A percentile compares a stretch with the other conserved stretches of the same genome.
Conservation (phyloP, 1,284 basidiomycete species). For the Malassezia equina region DNA sequence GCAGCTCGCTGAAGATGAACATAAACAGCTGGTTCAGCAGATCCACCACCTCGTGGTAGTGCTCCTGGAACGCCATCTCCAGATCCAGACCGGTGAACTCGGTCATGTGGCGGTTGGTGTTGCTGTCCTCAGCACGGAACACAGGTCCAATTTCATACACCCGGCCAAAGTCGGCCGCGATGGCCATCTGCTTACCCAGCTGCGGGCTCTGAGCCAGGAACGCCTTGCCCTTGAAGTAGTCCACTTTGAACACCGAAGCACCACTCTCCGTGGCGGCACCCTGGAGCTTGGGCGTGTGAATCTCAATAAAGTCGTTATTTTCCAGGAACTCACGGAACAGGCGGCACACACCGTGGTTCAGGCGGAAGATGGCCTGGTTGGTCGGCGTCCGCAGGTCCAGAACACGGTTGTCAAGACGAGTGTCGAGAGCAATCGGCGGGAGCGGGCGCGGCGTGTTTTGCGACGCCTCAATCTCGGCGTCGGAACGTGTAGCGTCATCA, state of each 20-base stretch:
- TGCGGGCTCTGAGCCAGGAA: conserved; percentile 95
- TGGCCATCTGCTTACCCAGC: conserved; percentile 97
- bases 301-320: conserved; percentile 72
- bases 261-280: conserved; percentile 94
- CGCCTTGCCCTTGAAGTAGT: conserved; percentile 92
- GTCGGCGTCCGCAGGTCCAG: conserved; percentile 88
- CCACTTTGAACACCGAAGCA: conserved; percentile 92
- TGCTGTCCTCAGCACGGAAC: conserved; percentile 95
- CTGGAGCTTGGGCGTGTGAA: conserved; percentile 94
- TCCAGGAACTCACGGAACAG: conserved; percentile 80
- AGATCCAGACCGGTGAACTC: conserved; percentile 98
- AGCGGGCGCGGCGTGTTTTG: conserved; percentile 44
- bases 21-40: conserved; percentile 43
- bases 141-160: conserved; percentile 91
- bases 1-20: conserved; percentile 46
- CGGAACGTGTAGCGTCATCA: conserved; percentile 80
- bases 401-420: conserved; percentile 86
- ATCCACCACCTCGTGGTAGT: conserved; percentile 69
- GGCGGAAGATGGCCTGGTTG: conserved; percentile 89
- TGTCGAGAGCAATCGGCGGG: conserved; percentile 55
- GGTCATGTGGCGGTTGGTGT: conserved; percentile 94
- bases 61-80: conserved; percentile 96
- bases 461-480: conserved; percentile 59
- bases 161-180: conserved; percentile 92
- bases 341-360: conserved; percentile 77